Conservation (phyloP, 768 basidiomycete genomes). For the Trametopsis cervina region DNA sequence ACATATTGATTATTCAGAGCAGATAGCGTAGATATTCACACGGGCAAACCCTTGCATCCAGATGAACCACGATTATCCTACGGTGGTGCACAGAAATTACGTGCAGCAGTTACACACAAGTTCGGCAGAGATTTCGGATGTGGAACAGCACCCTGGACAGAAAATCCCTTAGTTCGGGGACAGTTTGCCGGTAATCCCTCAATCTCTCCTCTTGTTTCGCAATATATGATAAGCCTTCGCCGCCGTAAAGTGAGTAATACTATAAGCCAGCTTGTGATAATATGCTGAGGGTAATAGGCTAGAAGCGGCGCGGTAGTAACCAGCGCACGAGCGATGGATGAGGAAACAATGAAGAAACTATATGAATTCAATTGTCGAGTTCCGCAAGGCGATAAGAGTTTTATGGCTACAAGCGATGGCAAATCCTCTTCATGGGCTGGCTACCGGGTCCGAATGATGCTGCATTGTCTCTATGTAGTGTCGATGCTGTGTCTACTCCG, state of each 20-base stretch:
- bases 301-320: conserved; percentile 16
- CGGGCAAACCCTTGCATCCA: conserved; percentile 5
- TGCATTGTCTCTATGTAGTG: conserved; percentile 13
- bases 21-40: conserved; percentile 12
- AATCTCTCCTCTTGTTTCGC: conserved; percentile 14
- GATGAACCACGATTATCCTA: not conserved
- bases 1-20: conserved; percentile 11
- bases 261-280: not conserved
- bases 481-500: conserved; percentile 20
- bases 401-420: not conserved
- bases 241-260: conserved; percentile 16
- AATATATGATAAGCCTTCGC: conserved; percentile 21
- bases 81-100: conserved; percentile 17
- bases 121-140: conserved; percentile 12
- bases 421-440: conserved; percentile 15
- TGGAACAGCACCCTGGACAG: conserved; percentile 13
- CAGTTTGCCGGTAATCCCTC: conserved; percentile 18
- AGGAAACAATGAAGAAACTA: conserved; percentile 14
- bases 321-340: conserved; percentile 21
- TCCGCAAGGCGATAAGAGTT: not conserved
- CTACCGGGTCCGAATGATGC: conserved; percentile 15
- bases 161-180: conserved; percentile 3
- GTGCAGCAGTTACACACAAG: conserved; percentile 18
- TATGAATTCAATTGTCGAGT: conserved; percentile 10
- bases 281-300: conserved; percentile 5